Conservation (phyloP, 2,329 filamentous ascomycete genomes). For the Rachicladosporium sp. region DNA sequence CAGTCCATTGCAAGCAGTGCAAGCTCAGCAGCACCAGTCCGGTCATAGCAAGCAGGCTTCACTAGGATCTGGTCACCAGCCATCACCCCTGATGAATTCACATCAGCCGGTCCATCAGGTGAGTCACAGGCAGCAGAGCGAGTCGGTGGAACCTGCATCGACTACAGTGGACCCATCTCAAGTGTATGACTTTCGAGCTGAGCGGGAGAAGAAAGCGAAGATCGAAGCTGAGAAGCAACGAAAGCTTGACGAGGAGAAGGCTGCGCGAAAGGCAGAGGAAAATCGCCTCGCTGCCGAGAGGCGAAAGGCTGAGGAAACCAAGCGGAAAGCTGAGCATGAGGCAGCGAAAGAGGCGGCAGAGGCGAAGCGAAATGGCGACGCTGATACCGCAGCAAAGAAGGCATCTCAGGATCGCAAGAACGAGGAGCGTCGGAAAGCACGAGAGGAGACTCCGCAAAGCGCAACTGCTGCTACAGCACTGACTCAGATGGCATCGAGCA, state of each 20-base stretch:
- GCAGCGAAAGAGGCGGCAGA: constrained; percentile 3
- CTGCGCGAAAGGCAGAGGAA: constrained; percentile 23
- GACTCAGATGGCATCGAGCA: constrained; percentile 13
- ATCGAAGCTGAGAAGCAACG: constrained; percentile 20
- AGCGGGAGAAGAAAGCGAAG: constrained; percentile 31
- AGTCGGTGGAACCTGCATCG: constrained; percentile 22
- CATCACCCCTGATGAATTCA: constrained; percentile 16
- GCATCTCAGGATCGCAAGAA: constrained; percentile 11
- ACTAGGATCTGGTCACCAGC: constrained; percentile 10
- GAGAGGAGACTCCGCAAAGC: constrained; percentile 18
- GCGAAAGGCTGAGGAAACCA: constrained; percentile 17
- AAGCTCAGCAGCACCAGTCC: constrained; percentile 16
- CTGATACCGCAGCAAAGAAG: constrained; percentile 10
- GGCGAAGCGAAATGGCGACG: constrained; percentile 12
- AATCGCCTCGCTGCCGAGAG: constrained; percentile 19
- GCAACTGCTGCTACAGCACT: constrained; percentile 18
- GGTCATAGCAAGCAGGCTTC: constrained; percentile 13
- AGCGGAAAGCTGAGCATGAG: constrained; percentile 17
- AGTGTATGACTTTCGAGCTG: constrained; percentile 42
- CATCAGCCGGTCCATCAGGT: constrained; percentile 7
- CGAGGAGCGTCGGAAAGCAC: constrained; percentile 15
- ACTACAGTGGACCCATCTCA: constrained; percentile 41
- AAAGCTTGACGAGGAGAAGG: constrained; percentile 19
- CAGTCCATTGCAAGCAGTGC: constrained; percentile 19
- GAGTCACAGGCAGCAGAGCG: constrained; percentile 14